Conservation (phyloP, 2,329 filamentous ascomycete species). For the Pleomassaria siparia region DNA sequence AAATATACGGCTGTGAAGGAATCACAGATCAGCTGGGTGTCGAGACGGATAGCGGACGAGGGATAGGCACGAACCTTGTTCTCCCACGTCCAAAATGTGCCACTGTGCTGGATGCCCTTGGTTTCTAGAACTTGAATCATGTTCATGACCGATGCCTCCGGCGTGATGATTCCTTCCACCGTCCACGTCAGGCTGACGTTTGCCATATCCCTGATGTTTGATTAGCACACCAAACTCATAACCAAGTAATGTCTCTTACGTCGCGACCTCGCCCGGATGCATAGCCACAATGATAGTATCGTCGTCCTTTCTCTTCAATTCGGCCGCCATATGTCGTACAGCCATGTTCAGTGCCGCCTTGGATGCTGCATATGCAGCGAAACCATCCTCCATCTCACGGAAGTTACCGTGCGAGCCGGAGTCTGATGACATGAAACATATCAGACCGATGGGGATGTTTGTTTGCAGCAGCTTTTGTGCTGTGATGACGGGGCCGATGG, state of each 20-base stretch:
- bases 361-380: constrained; percentile 59
- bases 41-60: neutral
- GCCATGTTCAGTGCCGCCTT: constrained; percentile 62
- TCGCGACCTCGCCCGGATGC: constrained; percentile 61
- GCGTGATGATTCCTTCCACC: constrained; percentile 54
- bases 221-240: neutral
- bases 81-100: constrained; percentile 60
- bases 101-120: constrained; percentile 52
- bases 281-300: constrained; percentile 56
- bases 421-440: constrained; percentile 60
- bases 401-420: constrained; percentile 56
- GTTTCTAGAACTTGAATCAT: constrained; percentile 56
- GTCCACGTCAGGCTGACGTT: constrained; percentile 55
- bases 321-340: constrained; percentile 58
- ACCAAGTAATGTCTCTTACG: constrained; percentile 32
- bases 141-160: constrained; percentile 51
- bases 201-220: constrained; percentile 47
- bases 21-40: neutral
- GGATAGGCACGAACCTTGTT: constrained; percentile 45
- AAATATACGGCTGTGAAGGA: constrained; percentile 26
- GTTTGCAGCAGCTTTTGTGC: constrained; percentile 55
- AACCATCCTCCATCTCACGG: constrained; percentile 59
- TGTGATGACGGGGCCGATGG: constrained; percentile 60
- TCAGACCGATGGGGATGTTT: constrained; percentile 50
- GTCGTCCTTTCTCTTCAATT: constrained; percentile 54